phyloP scores from a whole-genome alignment of 129 eudicot genomes.

The Ambrosia artemisiifolia region DNA sequence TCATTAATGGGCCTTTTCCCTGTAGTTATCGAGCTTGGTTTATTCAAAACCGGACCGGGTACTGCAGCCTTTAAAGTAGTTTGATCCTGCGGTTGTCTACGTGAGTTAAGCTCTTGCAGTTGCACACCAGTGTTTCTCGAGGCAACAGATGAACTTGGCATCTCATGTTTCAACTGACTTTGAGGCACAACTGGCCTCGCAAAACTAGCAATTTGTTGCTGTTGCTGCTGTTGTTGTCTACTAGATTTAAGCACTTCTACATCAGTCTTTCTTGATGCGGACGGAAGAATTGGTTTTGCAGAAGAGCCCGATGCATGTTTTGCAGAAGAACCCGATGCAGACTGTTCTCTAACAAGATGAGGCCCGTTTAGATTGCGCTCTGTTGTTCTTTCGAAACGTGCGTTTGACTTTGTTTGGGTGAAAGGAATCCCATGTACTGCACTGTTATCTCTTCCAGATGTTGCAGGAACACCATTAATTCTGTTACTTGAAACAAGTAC shows the following conservation, averaged over 20 bases:
- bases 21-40: too few species aligned
- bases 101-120: not conserved
- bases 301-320: not conserved
- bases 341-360: not conserved
- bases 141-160: not conserved
- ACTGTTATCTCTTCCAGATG: constrained; percentile 20
- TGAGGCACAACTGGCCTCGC: not conserved
- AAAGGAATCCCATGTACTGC: not conserved
- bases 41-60: too few species aligned
- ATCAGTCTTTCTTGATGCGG: constrained; percentile 4
- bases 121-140: not conserved
- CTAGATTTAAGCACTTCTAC: not conserved
- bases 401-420: not conserved
- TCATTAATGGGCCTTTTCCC: too few species aligned
- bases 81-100: not conserved
- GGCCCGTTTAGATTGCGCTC: not conserved
- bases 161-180: not conserved
- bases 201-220: not conserved
- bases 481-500: not conserved
- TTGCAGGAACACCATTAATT: constrained; percentile 10
- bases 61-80: too few species aligned
- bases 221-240: not conserved
- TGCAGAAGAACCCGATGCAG: not conserved
- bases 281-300: not conserved
- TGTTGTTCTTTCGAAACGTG: not conserved